These are phyloP conservation scores for Fusarium agapanthi DNA, from an alignment of 2,329 filamentous ascomycete species.

Conservation along the genomic window DNA sequence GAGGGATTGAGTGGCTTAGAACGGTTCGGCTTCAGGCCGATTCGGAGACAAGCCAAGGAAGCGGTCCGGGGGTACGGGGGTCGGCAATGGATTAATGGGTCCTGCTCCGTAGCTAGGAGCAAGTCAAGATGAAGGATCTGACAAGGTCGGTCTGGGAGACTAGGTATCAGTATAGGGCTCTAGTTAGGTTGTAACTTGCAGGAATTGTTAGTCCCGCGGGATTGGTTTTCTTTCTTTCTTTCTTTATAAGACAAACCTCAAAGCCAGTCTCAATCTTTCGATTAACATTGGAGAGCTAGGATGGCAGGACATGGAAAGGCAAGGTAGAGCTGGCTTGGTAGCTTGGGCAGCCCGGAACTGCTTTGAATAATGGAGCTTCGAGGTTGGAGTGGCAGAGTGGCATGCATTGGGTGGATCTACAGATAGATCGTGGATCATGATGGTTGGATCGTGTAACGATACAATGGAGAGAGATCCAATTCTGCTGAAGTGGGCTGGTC, in stretches of 20 bases:
- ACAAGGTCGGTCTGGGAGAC: neutral
- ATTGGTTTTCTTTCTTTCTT: neutral
- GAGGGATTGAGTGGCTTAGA: slow-evolving; percentile 1
- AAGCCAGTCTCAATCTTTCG: slow-evolving; percentile 10
- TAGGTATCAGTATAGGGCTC: neutral
- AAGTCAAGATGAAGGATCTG: slow-evolving; percentile 1
- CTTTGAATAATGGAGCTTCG: slow-evolving; percentile 12
- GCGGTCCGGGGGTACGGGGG: slow-evolving; percentile 20
- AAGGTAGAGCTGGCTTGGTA: neutral
- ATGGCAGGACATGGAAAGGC: neutral
- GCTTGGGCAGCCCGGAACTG: slow-evolving; percentile 19
- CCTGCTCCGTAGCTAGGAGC: neutral
- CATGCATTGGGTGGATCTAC: slow-evolving; percentile 15
- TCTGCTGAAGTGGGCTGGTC: neutral
- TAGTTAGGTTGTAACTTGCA: neutral
- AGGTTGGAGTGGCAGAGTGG: slow-evolving; percentile 13
- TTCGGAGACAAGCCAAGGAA: slow-evolving; percentile 25
- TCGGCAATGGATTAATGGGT: slow-evolving; percentile 3
- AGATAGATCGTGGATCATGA: slow-evolving; percentile 33
- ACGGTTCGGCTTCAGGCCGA: slow-evolving; percentile 18
- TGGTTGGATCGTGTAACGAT: slow-evolving; percentile 31
- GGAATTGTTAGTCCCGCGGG: neutral
- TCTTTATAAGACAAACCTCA: slow-evolving; percentile 2
- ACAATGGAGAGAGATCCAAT: slow-evolving; percentile 24
- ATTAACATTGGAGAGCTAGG: slow-evolving; percentile 8